Evolutionary conservation across 352 stramenopile species (phyloP).

Genomic region (Globisporangium okanoganense): DNA sequence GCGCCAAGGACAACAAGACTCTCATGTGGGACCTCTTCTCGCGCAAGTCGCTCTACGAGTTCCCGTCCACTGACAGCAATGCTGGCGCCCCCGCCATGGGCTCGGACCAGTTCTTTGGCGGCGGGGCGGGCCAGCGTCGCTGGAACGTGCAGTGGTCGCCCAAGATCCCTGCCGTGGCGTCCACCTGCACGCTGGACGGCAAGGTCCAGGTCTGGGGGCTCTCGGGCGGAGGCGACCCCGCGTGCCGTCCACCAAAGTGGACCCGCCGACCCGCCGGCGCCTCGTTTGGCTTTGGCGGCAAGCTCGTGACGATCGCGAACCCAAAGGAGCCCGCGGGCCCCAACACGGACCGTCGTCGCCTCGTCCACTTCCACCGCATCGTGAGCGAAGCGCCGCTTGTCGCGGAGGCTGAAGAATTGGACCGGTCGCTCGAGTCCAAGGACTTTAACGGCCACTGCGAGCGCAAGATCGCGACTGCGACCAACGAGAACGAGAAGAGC

Average conservation of each 20-base stretch:
- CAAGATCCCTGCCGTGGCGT: constrained; percentile 91
- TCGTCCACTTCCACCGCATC: constrained; percentile 82
- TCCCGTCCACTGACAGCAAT: constrained; percentile 71
- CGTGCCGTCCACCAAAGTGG: constrained; percentile 93
- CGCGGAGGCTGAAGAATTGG: constrained; percentile 84
- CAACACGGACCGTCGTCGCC: constrained; percentile 56
- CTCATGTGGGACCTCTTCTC: constrained; percentile 97
- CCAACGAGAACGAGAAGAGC: constrained; percentile 62
- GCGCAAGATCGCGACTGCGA: constrained; percentile 70
- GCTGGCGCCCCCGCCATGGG: constrained; percentile 53
- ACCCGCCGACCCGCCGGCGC: constrained; percentile 87
- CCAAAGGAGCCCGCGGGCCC: constrained; percentile 42
- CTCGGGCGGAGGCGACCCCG: constrained; percentile 69
- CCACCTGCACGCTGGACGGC: constrained; percentile 96
- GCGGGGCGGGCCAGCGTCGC: constrained; percentile 72
- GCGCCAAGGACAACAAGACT: constrained; percentile 97
- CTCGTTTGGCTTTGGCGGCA: constrained; percentile 96
- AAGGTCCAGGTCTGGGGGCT: constrained; percentile 94
- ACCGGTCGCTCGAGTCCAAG: constrained; percentile 85
- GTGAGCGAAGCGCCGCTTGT: constrained; percentile 82
- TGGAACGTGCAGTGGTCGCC: constrained; percentile 97
- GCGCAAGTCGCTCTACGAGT: constrained; percentile 92
- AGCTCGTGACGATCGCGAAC: constrained; percentile 89
- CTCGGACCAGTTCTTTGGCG: constrained; percentile 79
- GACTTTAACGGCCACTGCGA: constrained; percentile 94